These are phyloP conservation scores for Starmerella cellae DNA, from an alignment of 805 yeast genomes.

Conservation along the genomic window DNA sequence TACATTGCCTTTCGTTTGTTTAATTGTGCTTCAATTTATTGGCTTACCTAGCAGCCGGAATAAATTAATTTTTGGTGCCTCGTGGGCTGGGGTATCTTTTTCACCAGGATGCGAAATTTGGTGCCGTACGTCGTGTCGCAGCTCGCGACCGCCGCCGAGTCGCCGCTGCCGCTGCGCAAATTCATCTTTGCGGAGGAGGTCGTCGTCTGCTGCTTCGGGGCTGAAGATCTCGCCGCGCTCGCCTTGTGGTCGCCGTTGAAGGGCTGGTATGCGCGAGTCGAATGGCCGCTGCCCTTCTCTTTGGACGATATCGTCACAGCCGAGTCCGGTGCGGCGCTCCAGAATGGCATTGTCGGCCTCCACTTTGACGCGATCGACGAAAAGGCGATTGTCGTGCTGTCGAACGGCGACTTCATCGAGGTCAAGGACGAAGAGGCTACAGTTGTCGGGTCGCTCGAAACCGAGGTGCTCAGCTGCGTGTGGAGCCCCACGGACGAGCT, in stretches of 20 bases:
- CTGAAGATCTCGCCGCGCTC: constrained; percentile 5
- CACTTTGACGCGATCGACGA: constrained; percentile 24
- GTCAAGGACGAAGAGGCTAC: constrained; percentile 38
- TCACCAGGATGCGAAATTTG: constrained; percentile 12
- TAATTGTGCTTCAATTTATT: too few species aligned
- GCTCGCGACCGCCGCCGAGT: constrained; percentile 7
- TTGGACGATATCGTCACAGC: neutral
- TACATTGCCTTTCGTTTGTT: too few species aligned
- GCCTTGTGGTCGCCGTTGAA: constrained; percentile 12
- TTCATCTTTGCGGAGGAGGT: constrained; percentile 9
- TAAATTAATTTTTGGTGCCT: too few species aligned
- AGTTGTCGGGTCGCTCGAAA: constrained; percentile 74
- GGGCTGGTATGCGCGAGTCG: constrained; percentile 6
- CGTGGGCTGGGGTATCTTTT: neutral
- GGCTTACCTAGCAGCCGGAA: too few species aligned
- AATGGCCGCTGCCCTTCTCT: constrained; percentile 7
- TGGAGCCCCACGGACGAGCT: constrained; percentile 95
- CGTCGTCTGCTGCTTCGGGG: constrained; percentile 9
- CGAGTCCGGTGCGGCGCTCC: neutral
- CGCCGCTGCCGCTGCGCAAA: constrained; percentile 8
- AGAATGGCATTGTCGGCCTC: constrained; percentile 3
- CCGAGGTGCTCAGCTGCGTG: constrained; percentile 52
- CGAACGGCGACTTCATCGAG: constrained; percentile 57
- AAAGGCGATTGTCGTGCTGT: constrained; percentile 52
- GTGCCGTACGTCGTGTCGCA: constrained; percentile 14